These are phyloP conservation scores for Psidium guajava DNA, from an alignment of 345 rosid genomes.

Conservation along the genomic window DNA sequence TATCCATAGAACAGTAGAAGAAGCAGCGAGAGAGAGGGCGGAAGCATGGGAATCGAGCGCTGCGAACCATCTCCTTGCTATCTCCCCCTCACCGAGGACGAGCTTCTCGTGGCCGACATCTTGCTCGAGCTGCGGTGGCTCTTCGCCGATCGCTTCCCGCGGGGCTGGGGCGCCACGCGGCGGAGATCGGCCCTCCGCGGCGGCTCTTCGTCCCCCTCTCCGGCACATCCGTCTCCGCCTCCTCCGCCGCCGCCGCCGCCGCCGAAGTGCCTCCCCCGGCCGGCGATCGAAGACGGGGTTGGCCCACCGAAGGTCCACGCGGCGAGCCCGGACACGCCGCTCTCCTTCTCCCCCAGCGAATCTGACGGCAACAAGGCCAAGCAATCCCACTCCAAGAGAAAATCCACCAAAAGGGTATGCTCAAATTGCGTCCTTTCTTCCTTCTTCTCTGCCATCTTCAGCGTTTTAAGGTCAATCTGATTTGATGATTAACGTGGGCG, in stretches of 20 bases:
- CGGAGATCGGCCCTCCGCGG: background rate
- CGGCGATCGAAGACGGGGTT: background rate
- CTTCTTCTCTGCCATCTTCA: background rate
- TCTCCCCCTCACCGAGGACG: background rate
- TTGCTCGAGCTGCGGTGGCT: background rate
- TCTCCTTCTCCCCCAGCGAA: background rate
- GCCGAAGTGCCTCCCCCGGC: background rate
- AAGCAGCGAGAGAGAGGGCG: background rate
- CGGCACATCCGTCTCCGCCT: background rate
- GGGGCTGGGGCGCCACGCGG: background rate
- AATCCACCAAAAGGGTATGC: background rate
- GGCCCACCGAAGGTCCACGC: background rate
- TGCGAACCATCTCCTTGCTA: background rate
- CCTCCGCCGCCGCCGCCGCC: background rate
- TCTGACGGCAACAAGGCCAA: background rate
- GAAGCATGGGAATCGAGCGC: background rate
- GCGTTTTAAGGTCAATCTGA: background rate
- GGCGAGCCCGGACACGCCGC: background rate
- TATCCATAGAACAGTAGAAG: background rate
- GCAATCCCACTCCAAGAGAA: background rate
- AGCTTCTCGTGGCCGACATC: background rate
- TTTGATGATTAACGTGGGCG: background rate
- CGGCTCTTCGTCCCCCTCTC: background rate
- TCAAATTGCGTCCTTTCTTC: background rate
- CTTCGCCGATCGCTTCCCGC: background rate